phyloP scores from a whole-genome alignment of 225 moss, liverwort and hornwort species.

The Lunularia cruciata region DNA sequence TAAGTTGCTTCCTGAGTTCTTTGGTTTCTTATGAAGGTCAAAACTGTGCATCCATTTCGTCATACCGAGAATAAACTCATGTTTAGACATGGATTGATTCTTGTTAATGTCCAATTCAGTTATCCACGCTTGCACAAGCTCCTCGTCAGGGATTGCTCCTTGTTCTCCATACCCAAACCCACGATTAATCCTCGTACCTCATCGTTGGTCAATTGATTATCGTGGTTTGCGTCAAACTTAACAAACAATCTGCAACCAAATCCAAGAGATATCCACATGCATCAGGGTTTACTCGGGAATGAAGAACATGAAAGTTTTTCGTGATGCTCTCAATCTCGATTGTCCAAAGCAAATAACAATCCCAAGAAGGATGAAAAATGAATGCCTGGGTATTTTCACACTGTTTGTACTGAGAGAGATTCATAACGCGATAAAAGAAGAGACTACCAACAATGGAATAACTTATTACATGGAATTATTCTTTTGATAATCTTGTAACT shows the following conservation, averaged over 20 bases:
- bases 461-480: too few species aligned
- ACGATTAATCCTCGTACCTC: slow-evolving; percentile 62
- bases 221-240: slow-evolving; percentile 53
- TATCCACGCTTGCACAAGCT: slow-evolving; percentile 68
- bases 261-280: too few species aligned
- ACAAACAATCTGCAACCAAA: slow-evolving; percentile 47
- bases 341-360: too few species aligned
- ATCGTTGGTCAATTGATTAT: slow-evolving; percentile 35
- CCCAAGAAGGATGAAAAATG: too few species aligned
- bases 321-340: too few species aligned
- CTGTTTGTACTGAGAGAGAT: too few species aligned
- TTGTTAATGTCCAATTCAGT: slow-evolving; percentile 58
- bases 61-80: slow-evolving; percentile 70
- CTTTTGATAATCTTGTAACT: slow-evolving; percentile 13
- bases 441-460: too few species aligned
- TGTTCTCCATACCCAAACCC: slow-evolving; percentile 65
- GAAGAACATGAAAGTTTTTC: too few species aligned
- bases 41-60: slow-evolving; percentile 55
- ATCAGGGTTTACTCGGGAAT: too few species aligned
- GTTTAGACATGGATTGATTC: slow-evolving; percentile 45
- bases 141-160: slow-evolving; percentile 49
- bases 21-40: slow-evolving; percentile 12
- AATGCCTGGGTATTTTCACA: too few species aligned
- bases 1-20: slow-evolving; percentile 3
- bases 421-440: too few species aligned